These are phyloP conservation scores for Tricholoma terreum DNA, from an alignment of 768 basidiomycete species.

Conservation along the genomic window DNA sequence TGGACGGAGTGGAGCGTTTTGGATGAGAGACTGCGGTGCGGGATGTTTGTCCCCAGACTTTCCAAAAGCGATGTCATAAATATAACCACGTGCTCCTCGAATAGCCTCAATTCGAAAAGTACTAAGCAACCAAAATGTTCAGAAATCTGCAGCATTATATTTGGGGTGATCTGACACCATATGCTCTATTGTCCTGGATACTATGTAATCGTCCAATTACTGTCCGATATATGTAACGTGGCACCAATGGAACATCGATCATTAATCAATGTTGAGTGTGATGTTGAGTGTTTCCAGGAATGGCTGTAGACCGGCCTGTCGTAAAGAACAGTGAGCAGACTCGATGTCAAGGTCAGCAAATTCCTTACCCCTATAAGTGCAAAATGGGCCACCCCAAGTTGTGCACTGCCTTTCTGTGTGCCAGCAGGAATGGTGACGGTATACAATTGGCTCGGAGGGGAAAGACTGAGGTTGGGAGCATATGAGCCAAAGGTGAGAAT, in stretches of 20 bases:
- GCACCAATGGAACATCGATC: too few relatives aligned
- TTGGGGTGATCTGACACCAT: too few relatives aligned
- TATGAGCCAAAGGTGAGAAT: not conserved
- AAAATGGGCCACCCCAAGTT: not conserved
- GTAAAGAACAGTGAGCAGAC: not conserved
- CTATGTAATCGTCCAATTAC: too few relatives aligned
- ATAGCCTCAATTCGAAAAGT: too few relatives aligned
- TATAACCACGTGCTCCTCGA: too few relatives aligned
- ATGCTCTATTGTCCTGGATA: too few relatives aligned
- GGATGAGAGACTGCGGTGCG: not conserved
- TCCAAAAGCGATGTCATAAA: too few relatives aligned
- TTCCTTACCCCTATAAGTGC: not conserved
- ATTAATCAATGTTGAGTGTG: not conserved
- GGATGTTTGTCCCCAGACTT: too few relatives aligned
- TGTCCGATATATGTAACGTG: too few relatives aligned
- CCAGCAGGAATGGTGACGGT: not conserved
- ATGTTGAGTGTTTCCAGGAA: not conserved
- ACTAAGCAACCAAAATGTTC: too few relatives aligned
- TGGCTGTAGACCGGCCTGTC: not conserved
- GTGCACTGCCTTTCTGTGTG: not conserved
- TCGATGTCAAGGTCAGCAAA: not conserved
- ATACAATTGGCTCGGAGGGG: not conserved
- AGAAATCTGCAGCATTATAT: too few relatives aligned
- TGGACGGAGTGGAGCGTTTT: not conserved
- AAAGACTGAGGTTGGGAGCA: not conserved